These are phyloP conservation scores for Lojkania enalia DNA, from an alignment of 2,329 filamentous ascomycete genomes.

Conservation along the genomic window DNA sequence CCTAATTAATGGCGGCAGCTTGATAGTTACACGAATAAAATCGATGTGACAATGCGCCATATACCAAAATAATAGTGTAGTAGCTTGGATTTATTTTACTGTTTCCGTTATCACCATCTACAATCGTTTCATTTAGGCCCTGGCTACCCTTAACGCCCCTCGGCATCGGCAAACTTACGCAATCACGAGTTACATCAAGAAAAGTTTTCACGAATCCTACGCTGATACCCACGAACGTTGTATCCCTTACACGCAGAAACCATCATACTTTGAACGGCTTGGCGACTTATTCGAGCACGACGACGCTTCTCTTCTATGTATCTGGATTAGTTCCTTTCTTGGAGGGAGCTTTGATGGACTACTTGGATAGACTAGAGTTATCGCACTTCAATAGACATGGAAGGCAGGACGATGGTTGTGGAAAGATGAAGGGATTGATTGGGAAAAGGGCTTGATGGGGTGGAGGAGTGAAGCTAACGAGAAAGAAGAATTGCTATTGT, in stretches of 20 bases:
- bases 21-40: slow-evolving; percentile 2
- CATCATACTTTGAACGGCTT: slow-evolving; percentile 46
- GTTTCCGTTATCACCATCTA: slow-evolving; percentile 20
- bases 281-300: slow-evolving; percentile 27
- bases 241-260: slow-evolving; percentile 40
- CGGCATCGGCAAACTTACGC: slow-evolving; percentile 43
- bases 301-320: slow-evolving; percentile 7
- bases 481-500: slow-evolving; percentile 19
- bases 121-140: slow-evolving; percentile 36
- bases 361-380: slow-evolving; percentile 32
- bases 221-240: slow-evolving; percentile 50
- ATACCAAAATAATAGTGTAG: slow-evolving; percentile 13
- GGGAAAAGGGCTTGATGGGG: slow-evolving; percentile 22
- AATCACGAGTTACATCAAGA: slow-evolving; percentile 42
- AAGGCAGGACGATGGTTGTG: slow-evolving; percentile 42
- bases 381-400: slow-evolving; percentile 25
- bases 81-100: slow-evolving; percentile 17
- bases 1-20: slow-evolving; percentile 23
- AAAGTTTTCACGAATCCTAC: slow-evolving; percentile 48
- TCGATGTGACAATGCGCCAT: not conserved
- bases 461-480: slow-evolving; percentile 28
- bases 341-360: slow-evolving; percentile 13
- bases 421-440: slow-evolving; percentile 28
- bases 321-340: slow-evolving; percentile 8
- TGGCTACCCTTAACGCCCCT: slow-evolving; percentile 20